Conservation (phyloP, 2,329 filamentous ascomycete genomes). For the Cadophora gregata region DNA sequence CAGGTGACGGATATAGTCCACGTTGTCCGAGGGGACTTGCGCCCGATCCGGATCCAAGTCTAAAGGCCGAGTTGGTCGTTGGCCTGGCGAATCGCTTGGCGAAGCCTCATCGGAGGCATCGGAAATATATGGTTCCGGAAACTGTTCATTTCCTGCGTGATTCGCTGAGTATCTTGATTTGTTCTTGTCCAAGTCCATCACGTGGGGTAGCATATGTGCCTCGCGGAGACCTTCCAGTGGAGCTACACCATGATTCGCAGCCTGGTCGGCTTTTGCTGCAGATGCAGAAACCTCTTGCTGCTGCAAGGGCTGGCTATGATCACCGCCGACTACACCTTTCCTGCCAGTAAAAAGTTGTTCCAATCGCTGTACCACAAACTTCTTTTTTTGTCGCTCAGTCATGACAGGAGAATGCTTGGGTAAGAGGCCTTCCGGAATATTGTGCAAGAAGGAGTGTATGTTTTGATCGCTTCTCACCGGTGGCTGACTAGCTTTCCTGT, state of each 20-base stretch:
- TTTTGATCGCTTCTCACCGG: slow-evolving; percentile 55
- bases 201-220: slow-evolving; percentile 46
- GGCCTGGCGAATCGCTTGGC: slow-evolving; percentile 56
- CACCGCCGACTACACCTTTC: slow-evolving; percentile 46
- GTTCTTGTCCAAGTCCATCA: slow-evolving; percentile 30
- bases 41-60: slow-evolving; percentile 81
- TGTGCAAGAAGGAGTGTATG: slow-evolving; percentile 72
- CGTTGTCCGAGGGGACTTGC: slow-evolving; percentile 77
- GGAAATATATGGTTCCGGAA: background rate
- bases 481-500: slow-evolving; percentile 14
- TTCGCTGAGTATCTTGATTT: slow-evolving; percentile 34
- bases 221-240: slow-evolving; percentile 47
- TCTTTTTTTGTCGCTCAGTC: slow-evolving; percentile 78
- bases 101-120: slow-evolving; percentile 26
- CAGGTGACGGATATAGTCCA: slow-evolving; percentile 79
- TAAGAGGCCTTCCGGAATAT: slow-evolving; percentile 73
- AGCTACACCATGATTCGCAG: slow-evolving; percentile 32
- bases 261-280: slow-evolving; percentile 50
- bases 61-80: slow-evolving; percentile 76
- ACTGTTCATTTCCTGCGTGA: background rate
- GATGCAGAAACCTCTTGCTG: slow-evolving; percentile 59
- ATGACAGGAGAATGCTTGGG: slow-evolving; percentile 63
- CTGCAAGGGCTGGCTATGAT: slow-evolving; percentile 39
- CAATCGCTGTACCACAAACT: slow-evolving; percentile 74
- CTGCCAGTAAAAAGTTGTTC: slow-evolving; percentile 86